Conservation (phyloP, 768 basidiomycete species). For the Suillus plorans region DNA sequence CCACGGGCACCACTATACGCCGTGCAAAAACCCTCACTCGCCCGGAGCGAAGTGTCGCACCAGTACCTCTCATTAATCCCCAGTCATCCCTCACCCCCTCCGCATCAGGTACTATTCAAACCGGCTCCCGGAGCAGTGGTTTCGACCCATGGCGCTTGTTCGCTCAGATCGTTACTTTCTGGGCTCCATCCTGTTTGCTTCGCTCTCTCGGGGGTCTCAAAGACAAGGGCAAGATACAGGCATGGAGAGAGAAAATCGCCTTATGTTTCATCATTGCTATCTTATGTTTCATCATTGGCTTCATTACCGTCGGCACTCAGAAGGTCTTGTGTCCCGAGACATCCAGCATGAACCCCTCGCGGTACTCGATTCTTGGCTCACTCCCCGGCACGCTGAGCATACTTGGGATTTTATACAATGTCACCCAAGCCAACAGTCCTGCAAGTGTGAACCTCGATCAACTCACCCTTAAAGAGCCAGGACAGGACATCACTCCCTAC, state of each 20-base stretch:
- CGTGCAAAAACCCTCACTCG: constrained; percentile 95
- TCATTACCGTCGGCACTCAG: constrained; percentile 93
- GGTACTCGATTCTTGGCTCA: constrained; percentile 57
- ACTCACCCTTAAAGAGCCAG: constrained; percentile 56
- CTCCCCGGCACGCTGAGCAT: constrained; percentile 68
- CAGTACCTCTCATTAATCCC: constrained; percentile 92
- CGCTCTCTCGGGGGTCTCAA: constrained; percentile 75
- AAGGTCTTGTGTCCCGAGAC: constrained; percentile 82
- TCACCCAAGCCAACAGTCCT: constrained; percentile 49
- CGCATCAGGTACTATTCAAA: constrained; percentile 36
- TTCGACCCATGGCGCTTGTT: constrained; percentile 79
- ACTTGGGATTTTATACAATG: constrained; percentile 75
- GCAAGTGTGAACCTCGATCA: constrained; percentile 55
- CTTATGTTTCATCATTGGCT: constrained; percentile 80
- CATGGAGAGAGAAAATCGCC: constrained; percentile 97
- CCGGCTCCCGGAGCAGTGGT: constrained; percentile 26
- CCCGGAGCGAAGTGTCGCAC: constrained; percentile 92
- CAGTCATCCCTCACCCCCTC: constrained; percentile 44
- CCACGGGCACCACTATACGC: constrained; percentile 62
- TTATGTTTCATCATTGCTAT: constrained; percentile 84
- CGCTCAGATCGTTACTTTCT: constrained; percentile 79
- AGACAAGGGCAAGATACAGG: constrained; percentile 76
- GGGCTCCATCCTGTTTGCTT: constrained; percentile 83
- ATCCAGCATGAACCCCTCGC: constrained; percentile 38
- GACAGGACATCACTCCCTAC: constrained; percentile 86